These are phyloP conservation scores for Fusarium camptoceras DNA, from an alignment of 2,329 filamentous ascomycete species.

Conservation along the genomic window DNA sequence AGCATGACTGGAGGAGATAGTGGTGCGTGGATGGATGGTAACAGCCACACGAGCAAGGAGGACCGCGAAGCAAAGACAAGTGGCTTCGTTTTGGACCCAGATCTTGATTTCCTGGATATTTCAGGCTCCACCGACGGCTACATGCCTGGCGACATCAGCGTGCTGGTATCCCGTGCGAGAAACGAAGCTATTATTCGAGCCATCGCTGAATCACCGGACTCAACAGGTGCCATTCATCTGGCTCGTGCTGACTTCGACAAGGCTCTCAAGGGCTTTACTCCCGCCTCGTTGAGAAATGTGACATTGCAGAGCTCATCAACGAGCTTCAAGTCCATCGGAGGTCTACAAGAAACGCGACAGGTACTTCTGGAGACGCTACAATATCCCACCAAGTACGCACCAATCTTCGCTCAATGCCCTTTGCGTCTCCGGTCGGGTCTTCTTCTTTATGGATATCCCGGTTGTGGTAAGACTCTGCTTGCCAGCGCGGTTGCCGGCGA, in stretches of 20 bases:
- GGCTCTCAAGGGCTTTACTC: constrained; percentile 92
- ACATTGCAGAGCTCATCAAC: constrained; percentile 93
- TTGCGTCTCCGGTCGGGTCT: constrained; percentile 93
- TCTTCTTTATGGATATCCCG: constrained; percentile 92
- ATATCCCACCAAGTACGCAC: constrained; percentile 97
- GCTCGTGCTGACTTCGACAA: constrained; percentile 81
- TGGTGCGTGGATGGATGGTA: constrained; percentile 81
- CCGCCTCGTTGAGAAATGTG: constrained; percentile 93
- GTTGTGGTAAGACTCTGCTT: constrained; percentile 95
- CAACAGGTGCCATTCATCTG: constrained; percentile 69
- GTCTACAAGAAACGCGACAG: constrained; percentile 84
- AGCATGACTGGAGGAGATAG: constrained; percentile 65
- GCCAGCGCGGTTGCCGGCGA: constrained; percentile 98
- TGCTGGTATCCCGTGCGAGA: constrained; percentile 86
- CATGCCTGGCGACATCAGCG: constrained; percentile 92
- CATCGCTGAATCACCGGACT: constrained; percentile 67
- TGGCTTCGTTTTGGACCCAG: constrained; percentile 78
- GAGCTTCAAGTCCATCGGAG: constrained; percentile 92
- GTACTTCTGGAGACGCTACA: constrained; percentile 95
- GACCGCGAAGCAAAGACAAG: constrained; percentile 54
- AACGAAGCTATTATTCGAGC: constrained; percentile 93
- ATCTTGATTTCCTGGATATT: constrained; percentile 91
- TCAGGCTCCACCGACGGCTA: constrained; percentile 96
- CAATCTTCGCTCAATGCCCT: constrained; percentile 96
- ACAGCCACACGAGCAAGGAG: constrained; percentile 65